Conservation (phyloP, 495 filamentous ascomycete species). For the Tuber aestivum region DNA sequence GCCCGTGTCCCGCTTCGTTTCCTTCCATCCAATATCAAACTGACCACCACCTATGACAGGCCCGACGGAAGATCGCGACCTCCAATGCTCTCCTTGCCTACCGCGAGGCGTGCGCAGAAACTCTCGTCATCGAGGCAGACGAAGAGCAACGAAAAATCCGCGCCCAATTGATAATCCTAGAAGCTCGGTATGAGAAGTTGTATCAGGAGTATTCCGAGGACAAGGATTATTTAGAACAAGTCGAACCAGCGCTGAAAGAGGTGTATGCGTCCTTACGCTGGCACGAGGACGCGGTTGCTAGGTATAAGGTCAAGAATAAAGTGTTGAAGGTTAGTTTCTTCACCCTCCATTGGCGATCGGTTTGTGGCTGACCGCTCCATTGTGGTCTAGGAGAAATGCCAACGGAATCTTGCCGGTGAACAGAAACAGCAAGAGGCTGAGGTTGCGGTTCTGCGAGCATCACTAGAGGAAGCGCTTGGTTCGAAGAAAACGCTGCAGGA, state of each 20-base stretch:
- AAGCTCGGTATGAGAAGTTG: slow-evolving; percentile 26
- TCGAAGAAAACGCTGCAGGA: slow-evolving; percentile 66
- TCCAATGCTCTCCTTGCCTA: slow-evolving; percentile 27
- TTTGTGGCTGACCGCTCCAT: not conserved
- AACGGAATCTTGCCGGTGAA: not conserved
- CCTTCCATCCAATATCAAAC: slow-evolving; percentile 4
- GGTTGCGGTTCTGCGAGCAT: slow-evolving; percentile 53
- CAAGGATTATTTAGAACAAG: slow-evolving; percentile 34
- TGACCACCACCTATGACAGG: slow-evolving; percentile 19
- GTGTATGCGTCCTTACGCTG: slow-evolving; percentile 14
- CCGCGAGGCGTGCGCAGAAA: slow-evolving; percentile 20
- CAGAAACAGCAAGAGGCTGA: slow-evolving; percentile 12
- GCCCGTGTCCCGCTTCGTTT: not conserved
- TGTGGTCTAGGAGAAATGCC: slow-evolving; percentile 13
- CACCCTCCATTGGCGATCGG: not conserved
- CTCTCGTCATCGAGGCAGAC: slow-evolving; percentile 26
- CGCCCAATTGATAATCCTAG: slow-evolving; percentile 27
- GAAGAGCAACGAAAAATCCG: slow-evolving; percentile 31
- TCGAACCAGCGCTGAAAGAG: slow-evolving; percentile 42
- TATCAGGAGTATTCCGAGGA: slow-evolving; percentile 21
- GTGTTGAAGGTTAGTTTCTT: slow-evolving; percentile 7
- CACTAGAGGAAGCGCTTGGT: slow-evolving; percentile 55
- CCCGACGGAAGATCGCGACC: slow-evolving; percentile 31
- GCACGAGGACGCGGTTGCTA: slow-evolving; percentile 7
- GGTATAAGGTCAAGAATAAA: slow-evolving; percentile 7